A percentile compares a stretch with the other conserved stretches of the same genome.
These are phyloP conservation scores for Fomitopsis palustris DNA, from an alignment of 1,284 basidiomycete species.

Conservation along the genomic window DNA sequence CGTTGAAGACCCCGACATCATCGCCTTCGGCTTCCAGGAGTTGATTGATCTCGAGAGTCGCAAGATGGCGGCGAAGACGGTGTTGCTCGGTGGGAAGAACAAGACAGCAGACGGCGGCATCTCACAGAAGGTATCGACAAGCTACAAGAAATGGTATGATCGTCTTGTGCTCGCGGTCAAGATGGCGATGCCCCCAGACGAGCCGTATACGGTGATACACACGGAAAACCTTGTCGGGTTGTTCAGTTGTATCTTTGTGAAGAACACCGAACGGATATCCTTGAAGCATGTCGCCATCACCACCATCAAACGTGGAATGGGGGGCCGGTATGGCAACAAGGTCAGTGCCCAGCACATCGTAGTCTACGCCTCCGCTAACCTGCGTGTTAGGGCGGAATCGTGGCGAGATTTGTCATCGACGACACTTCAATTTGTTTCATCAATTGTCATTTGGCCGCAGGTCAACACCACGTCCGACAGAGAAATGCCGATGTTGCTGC, in stretches of 20 bases:
- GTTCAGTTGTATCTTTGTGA: constrained; percentile 87
- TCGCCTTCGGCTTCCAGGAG: constrained; percentile 95
- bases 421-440: constrained; percentile 93
- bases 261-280: constrained; percentile 51
- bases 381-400: constrained; percentile 74
- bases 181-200: constrained; percentile 62
- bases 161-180: constrained; percentile 72
- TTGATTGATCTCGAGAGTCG: constrained; percentile 91
- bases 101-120: constrained; percentile 61
- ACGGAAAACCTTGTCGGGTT: constrained; percentile 91
- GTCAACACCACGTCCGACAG: constrained; percentile 78
- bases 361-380: not conserved
- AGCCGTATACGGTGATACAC: constrained; percentile 75
- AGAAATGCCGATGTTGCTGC: constrained; percentile 86
- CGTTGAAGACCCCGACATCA: constrained; percentile 79
- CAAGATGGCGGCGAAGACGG: constrained; percentile 87
- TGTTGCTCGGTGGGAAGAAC: constrained; percentile 75
- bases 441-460: constrained; percentile 96
- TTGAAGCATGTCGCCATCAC: constrained; percentile 75
- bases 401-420: constrained; percentile 86
- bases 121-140: constrained; percentile 77
- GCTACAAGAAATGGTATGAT: constrained; percentile 89
- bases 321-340: constrained; percentile 94
- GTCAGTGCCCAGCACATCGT: constrained; percentile 34
- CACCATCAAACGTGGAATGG: constrained; percentile 89